These are phyloP conservation scores for Neofusicoccum umdonicola DNA, from an alignment of 2,329 filamentous ascomycete genomes.

Conservation along the genomic window DNA sequence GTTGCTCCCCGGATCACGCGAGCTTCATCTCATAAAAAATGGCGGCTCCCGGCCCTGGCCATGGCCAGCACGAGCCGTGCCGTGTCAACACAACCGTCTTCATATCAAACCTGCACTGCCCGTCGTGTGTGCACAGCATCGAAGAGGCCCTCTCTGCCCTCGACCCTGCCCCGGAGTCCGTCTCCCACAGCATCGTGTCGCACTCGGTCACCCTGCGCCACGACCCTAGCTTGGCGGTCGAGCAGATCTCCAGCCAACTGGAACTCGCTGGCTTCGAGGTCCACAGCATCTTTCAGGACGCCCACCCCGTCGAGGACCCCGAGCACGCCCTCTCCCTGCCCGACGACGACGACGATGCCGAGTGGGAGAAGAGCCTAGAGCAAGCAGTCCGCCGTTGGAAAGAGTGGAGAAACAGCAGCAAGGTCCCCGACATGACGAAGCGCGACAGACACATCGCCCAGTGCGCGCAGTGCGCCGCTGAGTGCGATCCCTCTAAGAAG, in stretches of 20 bases:
- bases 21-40: neutral
- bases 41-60: conserved; percentile 16
- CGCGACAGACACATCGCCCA: conserved; percentile 31
- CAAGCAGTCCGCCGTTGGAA: conserved; percentile 33
- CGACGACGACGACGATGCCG: conserved; percentile 18
- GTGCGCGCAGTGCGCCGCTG: conserved; percentile 33
- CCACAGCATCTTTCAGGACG: conserved; percentile 45
- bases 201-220: conserved; percentile 66
- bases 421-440: conserved; percentile 28
- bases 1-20: conserved; percentile 21
- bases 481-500: conserved; percentile 23
- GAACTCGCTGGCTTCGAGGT: conserved; percentile 61
- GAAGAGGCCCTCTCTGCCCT: conserved; percentile 54
- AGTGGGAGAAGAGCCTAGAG: conserved; percentile 37
- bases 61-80: conserved; percentile 17
- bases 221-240: conserved; percentile 40
- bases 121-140: conserved; percentile 69
- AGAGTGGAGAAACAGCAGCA: conserved; percentile 19
- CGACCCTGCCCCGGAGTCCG: conserved; percentile 52
- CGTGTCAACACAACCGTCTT: conserved; percentile 57
- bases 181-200: conserved; percentile 69
- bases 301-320: conserved; percentile 21
- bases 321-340: conserved; percentile 5
- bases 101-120: conserved; percentile 74
- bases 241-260: conserved; percentile 46